phyloP scores from a whole-genome alignment of 108 stramenopile genomes.

The Chaetoceros tenuissimus region DNA sequence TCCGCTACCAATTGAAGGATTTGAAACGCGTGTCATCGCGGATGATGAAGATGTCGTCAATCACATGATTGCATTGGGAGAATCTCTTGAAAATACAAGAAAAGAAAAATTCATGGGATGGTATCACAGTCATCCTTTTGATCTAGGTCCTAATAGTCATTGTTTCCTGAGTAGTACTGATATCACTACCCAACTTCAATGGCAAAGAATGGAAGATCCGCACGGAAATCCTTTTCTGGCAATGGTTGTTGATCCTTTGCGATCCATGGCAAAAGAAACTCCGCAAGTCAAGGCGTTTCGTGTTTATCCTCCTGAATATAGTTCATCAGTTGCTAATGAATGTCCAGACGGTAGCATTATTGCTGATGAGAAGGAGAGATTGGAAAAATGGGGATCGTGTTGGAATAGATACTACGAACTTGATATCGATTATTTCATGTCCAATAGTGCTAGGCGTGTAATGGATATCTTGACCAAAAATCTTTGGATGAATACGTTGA shows the following conservation, averaged over 20 bases:
- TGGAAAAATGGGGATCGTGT: slow-evolving; percentile 94
- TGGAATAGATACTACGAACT: slow-evolving; percentile 94
- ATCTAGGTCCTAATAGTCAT: slow-evolving; percentile 80
- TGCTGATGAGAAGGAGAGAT: slow-evolving; percentile 47
- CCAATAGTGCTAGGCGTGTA: background rate
- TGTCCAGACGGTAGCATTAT: slow-evolving; percentile 87
- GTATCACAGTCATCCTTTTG: slow-evolving; percentile 99
- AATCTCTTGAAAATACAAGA: slow-evolving; percentile 83
- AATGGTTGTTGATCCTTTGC: slow-evolving; percentile 90
- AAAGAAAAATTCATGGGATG: slow-evolving; percentile 90
- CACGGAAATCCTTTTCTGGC: slow-evolving; percentile 97
- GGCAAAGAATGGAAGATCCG: slow-evolving; percentile 94
- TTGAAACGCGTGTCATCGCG: slow-evolving; percentile 92
- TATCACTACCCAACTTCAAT: slow-evolving; percentile 87
- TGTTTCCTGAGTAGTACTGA: slow-evolving; percentile 95
- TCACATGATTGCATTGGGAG: slow-evolving; percentile 95
- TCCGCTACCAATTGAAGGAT: slow-evolving; percentile 96
- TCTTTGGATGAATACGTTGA: background rate
- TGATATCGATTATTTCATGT: slow-evolving; percentile 43
- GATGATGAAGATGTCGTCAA: slow-evolving; percentile 92
- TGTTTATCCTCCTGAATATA: slow-evolving; percentile 91
- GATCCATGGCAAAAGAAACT: slow-evolving; percentile 42
- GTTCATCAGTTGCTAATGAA: slow-evolving; percentile 41
- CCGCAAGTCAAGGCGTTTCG: slow-evolving; percentile 96
- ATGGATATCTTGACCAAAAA: background rate